These are phyloP conservation scores for Thecaphora thlaspeos DNA, from an alignment of 1,284 basidiomycete species.

Conservation along the genomic window DNA sequence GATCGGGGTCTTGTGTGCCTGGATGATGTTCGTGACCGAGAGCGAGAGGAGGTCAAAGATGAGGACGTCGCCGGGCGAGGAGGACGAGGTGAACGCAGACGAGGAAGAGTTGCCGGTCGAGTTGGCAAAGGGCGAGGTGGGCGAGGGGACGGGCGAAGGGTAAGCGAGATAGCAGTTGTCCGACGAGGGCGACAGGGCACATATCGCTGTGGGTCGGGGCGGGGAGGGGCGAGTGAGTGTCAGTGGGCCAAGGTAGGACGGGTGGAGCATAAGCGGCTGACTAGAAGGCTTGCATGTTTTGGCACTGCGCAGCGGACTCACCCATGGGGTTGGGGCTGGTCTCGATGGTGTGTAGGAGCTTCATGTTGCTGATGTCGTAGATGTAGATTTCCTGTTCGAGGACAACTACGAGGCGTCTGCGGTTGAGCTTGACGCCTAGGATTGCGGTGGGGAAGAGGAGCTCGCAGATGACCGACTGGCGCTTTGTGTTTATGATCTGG, in stretches of 20 bases:
- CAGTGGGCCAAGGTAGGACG: not conserved
- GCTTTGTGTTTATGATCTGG: conserved; percentile 98
- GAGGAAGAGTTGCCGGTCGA: conserved; percentile 46
- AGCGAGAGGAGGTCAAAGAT: conserved; percentile 85
- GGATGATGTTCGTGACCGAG: conserved; percentile 89
- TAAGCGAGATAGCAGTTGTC: conserved; percentile 94
- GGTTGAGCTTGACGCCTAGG: conserved; percentile 91
- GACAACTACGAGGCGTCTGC: conserved; percentile 91
- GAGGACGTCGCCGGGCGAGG: conserved; percentile 54
- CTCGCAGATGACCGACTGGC: conserved; percentile 98
- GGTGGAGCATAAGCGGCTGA: no score
- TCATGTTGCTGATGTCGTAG: conserved; percentile 98
- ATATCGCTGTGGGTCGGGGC: conserved; percentile 70
- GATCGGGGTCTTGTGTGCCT: conserved; percentile 93
- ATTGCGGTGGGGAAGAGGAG: conserved; percentile 94
- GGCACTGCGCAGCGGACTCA: no score
- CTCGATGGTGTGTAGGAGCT: conserved; percentile 93
- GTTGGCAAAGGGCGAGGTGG: conserved; percentile 63
- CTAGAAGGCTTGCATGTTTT: no score
- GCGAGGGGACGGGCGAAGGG: conserved; percentile 86
- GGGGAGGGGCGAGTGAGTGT: not conserved
- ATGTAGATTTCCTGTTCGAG: conserved; percentile 96
- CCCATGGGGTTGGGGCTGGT: conserved; percentile 93
- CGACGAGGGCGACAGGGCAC: conserved; percentile 90
- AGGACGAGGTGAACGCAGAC: conserved; percentile 59